Evolutionary conservation across 2,329 filamentous ascomycete species (phyloP).

Genomic region (Paraphoma sp.): DNA sequence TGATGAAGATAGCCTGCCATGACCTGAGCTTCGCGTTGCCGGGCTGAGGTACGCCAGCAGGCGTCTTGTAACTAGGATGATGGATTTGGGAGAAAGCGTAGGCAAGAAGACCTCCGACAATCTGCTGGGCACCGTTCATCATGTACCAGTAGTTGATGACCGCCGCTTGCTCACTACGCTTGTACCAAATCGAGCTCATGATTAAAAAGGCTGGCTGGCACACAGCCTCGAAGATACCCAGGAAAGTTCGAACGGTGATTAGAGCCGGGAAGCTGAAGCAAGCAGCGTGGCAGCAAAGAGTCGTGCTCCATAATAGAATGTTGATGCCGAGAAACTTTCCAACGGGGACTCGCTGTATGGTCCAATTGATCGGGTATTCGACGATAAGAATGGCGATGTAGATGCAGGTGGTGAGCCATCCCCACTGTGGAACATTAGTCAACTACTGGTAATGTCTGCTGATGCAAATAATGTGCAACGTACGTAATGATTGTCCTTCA

Average conservation of each 20-base stretch:
- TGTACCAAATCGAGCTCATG: constrained; percentile 74
- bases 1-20: constrained; percentile 74
- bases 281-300: constrained; percentile 67
- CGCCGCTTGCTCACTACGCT: constrained; percentile 69
- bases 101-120: constrained; percentile 73
- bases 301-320: constrained; percentile 69
- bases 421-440: constrained; percentile 57
- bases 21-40: constrained; percentile 60
- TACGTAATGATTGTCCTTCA: constrained; percentile 36
- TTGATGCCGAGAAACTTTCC: constrained; percentile 71
- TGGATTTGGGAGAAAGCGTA: constrained; percentile 50
- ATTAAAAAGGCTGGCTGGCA: constrained; percentile 74
- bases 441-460: neutral
- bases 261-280: constrained; percentile 67
- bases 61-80: constrained; percentile 16
- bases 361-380: constrained; percentile 75
- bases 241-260: constrained; percentile 66
- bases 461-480: constrained; percentile 5
- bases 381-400: constrained; percentile 75
- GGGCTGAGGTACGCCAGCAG: constrained; percentile 4
- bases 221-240: constrained; percentile 74
- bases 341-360: constrained; percentile 68
- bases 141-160: constrained; percentile 75
- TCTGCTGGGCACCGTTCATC: constrained; percentile 78
- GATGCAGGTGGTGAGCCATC: constrained; percentile 76